These are phyloP conservation scores for Tolypocladium tundrense DNA, from an alignment of 2,329 filamentous ascomycete genomes.

Conservation along the genomic window DNA sequence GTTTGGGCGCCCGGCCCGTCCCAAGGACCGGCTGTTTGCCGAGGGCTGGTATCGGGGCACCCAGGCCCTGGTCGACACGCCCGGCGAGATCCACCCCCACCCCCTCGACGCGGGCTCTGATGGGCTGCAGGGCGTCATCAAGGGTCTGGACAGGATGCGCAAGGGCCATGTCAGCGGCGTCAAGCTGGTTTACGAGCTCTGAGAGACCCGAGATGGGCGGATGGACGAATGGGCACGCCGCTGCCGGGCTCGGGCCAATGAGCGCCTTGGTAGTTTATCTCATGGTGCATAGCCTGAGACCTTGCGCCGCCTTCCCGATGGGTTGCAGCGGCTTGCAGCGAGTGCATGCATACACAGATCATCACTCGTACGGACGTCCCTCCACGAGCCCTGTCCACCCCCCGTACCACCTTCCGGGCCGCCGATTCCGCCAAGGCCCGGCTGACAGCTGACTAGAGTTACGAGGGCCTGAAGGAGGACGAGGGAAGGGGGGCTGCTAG, in stretches of 20 bases:
- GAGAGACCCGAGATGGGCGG: not conserved
- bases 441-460: not conserved
- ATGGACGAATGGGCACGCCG: too few relatives aligned
- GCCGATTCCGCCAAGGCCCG: not conserved
- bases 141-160: not conserved
- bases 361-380: not conserved
- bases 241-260: not conserved
- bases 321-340: not conserved
- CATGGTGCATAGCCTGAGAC: not conserved
- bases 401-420: not conserved
- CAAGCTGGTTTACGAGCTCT: not conserved
- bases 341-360: not conserved
- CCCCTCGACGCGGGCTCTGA: not conserved
- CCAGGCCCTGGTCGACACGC: not conserved
- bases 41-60: not conserved
- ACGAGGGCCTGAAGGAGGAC: not conserved
- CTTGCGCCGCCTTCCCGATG: not conserved
- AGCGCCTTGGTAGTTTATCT: not conserved
- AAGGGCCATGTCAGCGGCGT: not conserved
- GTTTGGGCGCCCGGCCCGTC: not conserved
- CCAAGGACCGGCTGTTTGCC: not conserved
- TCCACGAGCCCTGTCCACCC: not conserved
- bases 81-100: not conserved
- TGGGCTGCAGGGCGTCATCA: not conserved
- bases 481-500: not conserved